A percentile compares a stretch with the other conserved stretches of the same genome.
These are phyloP conservation scores for Phaffia australis DNA, from an alignment of 768 basidiomycete species.

Conservation along the genomic window DNA sequence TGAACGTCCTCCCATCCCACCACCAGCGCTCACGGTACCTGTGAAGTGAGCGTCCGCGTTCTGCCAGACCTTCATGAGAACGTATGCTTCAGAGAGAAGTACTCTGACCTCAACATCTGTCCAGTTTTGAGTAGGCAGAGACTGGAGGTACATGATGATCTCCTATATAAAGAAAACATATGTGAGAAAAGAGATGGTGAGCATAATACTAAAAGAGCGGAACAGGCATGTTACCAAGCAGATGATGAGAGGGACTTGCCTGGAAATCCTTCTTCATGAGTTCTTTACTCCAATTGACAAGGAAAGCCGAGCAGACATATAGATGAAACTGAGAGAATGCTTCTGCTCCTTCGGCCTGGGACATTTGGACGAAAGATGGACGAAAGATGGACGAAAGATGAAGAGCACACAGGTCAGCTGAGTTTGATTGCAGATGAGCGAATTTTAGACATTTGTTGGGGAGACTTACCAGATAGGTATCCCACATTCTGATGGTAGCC, in stretches of 20 bases:
- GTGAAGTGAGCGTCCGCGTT: constrained; percentile 28
- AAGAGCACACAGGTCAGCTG: background rate
- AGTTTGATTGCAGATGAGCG: background rate
- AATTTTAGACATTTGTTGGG: background rate
- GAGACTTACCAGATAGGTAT: constrained; percentile 79
- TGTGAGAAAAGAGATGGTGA: background rate
- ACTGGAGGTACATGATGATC: constrained; percentile 88
- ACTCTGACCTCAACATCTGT: constrained; percentile 91
- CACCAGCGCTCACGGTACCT: constrained; percentile 16
- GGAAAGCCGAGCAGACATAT: constrained; percentile 94
- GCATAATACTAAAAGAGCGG: background rate
- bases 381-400: background rate
- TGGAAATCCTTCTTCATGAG: constrained; percentile 97
- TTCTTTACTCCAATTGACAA: constrained; percentile 89
- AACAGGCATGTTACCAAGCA: background rate
- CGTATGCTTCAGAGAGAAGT: constrained; percentile 89
- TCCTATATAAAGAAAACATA: constrained; percentile 47
- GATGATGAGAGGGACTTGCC: constrained; percentile 43
- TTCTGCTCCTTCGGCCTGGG: constrained; percentile 86
- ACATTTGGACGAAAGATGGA: background rate
- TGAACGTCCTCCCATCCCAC: constrained; percentile 15
- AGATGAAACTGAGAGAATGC: constrained; percentile 98
- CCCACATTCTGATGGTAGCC: constrained; percentile 99
- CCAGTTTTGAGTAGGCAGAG: constrained; percentile 59
- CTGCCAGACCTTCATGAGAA: constrained; percentile 43